Conservation (phyloP, 305 asterid genomes). For the Ilex paraguariensis region DNA sequence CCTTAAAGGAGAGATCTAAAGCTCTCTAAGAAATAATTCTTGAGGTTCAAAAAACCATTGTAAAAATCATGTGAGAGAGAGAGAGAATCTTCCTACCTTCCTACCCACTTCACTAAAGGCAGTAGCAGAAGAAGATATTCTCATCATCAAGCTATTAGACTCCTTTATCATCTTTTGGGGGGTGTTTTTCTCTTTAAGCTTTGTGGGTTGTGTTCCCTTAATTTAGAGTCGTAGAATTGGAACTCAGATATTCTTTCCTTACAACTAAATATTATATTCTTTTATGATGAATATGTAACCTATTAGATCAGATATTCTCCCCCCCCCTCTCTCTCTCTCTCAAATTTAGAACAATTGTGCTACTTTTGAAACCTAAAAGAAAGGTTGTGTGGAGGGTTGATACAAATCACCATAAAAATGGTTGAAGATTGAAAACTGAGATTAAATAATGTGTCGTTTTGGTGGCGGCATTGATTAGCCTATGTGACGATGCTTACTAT, state of each 20-base stretch:
- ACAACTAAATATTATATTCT: slow-evolving; percentile 47
- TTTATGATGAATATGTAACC: slow-evolving; percentile 33
- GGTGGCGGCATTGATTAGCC: no score
- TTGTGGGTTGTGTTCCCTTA: slow-evolving; percentile 45
- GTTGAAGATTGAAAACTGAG: not conserved
- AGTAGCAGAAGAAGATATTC: slow-evolving; percentile 82
- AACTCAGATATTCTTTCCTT: slow-evolving; percentile 69
- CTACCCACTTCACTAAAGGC: slow-evolving; percentile 79
- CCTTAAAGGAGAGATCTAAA: no score
- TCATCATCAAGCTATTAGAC: slow-evolving; percentile 21
- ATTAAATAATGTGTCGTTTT: no score
- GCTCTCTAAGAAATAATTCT: slow-evolving; percentile 15
- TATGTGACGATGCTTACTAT: no score
- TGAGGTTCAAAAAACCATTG: slow-evolving; percentile 8
- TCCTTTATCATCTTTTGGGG: slow-evolving; percentile 35
- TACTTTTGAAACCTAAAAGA: slow-evolving; percentile 56
- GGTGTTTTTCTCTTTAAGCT: slow-evolving; percentile 24
- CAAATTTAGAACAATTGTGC: slow-evolving; percentile 50
- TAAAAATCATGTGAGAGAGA: not conserved
- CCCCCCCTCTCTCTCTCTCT: not conserved
- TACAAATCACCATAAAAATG: slow-evolving; percentile 17
- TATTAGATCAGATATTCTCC: slow-evolving; percentile 30
- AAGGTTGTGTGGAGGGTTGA: slow-evolving; percentile 50
- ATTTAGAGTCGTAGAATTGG: slow-evolving; percentile 62
- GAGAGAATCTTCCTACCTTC: slow-evolving; percentile 71